phyloP scores from a whole-genome alignment of 2,329 filamentous ascomycete species.

The Aspergillus chevalieri region DNA sequence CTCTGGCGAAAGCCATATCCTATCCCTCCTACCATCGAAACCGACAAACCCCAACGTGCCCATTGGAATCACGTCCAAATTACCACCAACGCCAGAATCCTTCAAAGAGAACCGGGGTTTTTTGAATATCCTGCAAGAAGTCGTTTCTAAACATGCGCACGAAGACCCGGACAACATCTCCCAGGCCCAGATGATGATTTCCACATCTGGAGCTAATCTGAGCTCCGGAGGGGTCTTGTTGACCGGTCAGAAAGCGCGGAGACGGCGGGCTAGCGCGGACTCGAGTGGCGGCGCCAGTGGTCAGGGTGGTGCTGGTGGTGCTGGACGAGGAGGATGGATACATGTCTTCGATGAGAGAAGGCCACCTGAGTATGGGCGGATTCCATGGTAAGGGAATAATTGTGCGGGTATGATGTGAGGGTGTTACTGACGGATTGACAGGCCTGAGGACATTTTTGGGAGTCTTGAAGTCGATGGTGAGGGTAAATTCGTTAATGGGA shows the following conservation, averaged over 20 bases:
- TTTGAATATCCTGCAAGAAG: conserved; percentile 50
- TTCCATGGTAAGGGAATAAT: conserved; percentile 44
- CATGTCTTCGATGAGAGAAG: conserved; percentile 57
- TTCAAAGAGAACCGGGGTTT: conserved; percentile 54
- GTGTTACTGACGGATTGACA: conserved; percentile 15
- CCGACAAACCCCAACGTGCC: conserved; percentile 50
- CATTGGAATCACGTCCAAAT: conserved; percentile 48
- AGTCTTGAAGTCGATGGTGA: conserved; percentile 56
- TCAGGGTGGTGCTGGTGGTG: conserved; percentile 54
- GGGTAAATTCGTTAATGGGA: conserved; percentile 51
- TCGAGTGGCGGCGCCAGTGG: conserved; percentile 52
- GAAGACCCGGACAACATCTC: conserved; percentile 52
- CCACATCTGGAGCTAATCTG: conserved; percentile 51
- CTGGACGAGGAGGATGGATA: conserved; percentile 55
- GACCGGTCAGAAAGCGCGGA: conserved; percentile 27
- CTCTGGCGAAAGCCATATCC: conserved; percentile 37
- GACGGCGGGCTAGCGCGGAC: conserved; percentile 34
- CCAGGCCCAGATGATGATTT: conserved; percentile 56
- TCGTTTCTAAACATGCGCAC: conserved; percentile 49
- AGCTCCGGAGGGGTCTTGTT: conserved; percentile 47
- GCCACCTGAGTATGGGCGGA: conserved; percentile 59
- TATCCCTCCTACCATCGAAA: conserved; percentile 52
- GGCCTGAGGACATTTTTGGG: conserved; percentile 61
- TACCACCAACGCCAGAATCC: conserved; percentile 52
- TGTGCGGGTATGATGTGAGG: not conserved